phyloP scores from a whole-genome alignment of 148 eudicot genomes.

The Tetragonia tetragonoides region DNA sequence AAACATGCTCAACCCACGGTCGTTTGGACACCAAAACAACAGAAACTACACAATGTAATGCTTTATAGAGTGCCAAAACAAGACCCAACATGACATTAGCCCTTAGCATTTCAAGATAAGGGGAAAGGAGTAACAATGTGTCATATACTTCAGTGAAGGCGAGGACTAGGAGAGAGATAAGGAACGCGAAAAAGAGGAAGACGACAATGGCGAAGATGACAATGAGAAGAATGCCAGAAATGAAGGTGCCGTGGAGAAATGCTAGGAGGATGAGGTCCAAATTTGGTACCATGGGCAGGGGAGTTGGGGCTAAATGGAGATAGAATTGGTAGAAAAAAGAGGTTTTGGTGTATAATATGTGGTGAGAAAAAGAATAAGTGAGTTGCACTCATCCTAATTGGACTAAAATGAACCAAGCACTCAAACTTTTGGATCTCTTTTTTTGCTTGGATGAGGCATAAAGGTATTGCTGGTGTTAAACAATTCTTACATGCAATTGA shows the following conservation, averaged over 20 bases:
- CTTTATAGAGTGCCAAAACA: slow-evolving; percentile 27
- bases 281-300: slow-evolving; percentile 37
- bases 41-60: slow-evolving; percentile 18
- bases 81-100: slow-evolving; percentile 39
- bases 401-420: background rate
- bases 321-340: background rate
- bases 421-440: slow-evolving; percentile 14
- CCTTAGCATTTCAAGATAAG: slow-evolving; percentile 22
- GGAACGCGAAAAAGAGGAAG: slow-evolving; percentile 33
- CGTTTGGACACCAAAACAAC: slow-evolving; percentile 14
- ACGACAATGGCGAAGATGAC: slow-evolving; percentile 32
- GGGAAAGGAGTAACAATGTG: slow-evolving; percentile 10
- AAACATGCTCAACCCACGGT: slow-evolving; percentile 7
- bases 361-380: slow-evolving; percentile 47
- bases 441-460: slow-evolving; percentile 22
- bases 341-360: background rate
- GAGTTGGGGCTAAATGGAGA: background rate
- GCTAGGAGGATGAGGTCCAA: slow-evolving; percentile 49
- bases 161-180: slow-evolving; percentile 33
- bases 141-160: slow-evolving; percentile 29
- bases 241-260: slow-evolving; percentile 53
- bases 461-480: slow-evolving; percentile 20
- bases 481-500: slow-evolving; percentile 17
- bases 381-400: slow-evolving; percentile 33
- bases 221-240: slow-evolving; percentile 41